Percentiles rank a stretch among this genome's conserved stretches.
phyloP scores from a whole-genome alignment of 1,284 basidiomycete genomes.

The Phlebopus sp. region DNA sequence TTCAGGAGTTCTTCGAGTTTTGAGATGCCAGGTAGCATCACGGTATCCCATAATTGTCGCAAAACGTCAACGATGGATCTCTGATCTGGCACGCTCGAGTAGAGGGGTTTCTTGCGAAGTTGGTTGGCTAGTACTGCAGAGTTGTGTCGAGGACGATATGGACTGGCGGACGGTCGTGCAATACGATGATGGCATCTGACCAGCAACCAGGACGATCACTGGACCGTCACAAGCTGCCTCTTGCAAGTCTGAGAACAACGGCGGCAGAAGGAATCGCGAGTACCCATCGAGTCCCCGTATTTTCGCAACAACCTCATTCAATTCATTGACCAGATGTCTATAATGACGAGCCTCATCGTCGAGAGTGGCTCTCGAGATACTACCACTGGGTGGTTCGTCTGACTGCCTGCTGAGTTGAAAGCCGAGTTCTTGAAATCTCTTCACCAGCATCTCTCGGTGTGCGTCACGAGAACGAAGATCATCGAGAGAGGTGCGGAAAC shows the following conservation, averaged over 20 bases:
- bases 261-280: slow-evolving; percentile 17
- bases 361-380: neutral
- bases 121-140: neutral
- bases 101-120: neutral
- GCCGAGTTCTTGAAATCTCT: slow-evolving; percentile 12
- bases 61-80: neutral
- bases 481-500: slow-evolving; percentile 7
- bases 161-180: slow-evolving; percentile 2
- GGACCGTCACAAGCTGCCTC: slow-evolving; percentile 28
- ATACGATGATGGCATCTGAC: slow-evolving; percentile 22
- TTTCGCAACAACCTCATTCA: slow-evolving; percentile 11
- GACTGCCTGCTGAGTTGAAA: slow-evolving; percentile 10
- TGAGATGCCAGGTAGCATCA: neutral
- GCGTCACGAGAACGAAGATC: neutral
- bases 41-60: slow-evolving; percentile 2
- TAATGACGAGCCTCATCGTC: slow-evolving; percentile 4
- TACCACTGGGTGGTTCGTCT: too few species aligned
- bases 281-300: slow-evolving; percentile 18
- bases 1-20: neutral
- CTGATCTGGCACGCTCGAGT: too few species aligned
- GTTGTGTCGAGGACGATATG: neutral
- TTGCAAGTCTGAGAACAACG: slow-evolving; percentile 19
- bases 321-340: slow-evolving; percentile 4
- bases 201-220: slow-evolving; percentile 30
- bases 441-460: slow-evolving; percentile 7